Base-by-base conservation (phyloP, 257 asterid species). In the Linaria vulgaris region DNA sequence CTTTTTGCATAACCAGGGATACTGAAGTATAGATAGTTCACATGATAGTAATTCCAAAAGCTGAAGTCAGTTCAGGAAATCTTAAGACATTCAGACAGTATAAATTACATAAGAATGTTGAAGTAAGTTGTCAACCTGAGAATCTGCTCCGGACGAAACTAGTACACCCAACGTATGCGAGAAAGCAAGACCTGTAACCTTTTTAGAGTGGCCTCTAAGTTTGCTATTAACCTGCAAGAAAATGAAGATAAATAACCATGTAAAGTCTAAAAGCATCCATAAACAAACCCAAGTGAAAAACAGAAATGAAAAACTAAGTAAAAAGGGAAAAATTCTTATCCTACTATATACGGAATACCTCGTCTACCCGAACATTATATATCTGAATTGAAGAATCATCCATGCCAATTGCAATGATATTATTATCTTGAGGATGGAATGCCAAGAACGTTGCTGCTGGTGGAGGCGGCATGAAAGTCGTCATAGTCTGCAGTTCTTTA, bases 361-460 rank as follows among this genome's bases (percentile, higher is more conserved):
- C 89, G 19, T 82, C 89, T 24, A 85, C 80, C 44, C 92, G 78
- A 71, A 85, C 88, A 19, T 85, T 82, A 57, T 82, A 80, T 73
- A 82, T 85, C 67, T 85, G 94, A 54, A 85, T 82, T 11, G 89
- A 69, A 17, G 94, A 80, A 69, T 85, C 92, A 62, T 85, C 92
- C 92, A 82, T 85, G 53, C 92, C 92, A 55, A 85, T 80, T 9
- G 89, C 89, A 63, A 85, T 76, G 20, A 85, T 80, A 66, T 85
- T 85, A 57, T 85, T 82, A 66, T 85, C 92, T 59, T 85, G 88
- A 45, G 92, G 92, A 70, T 85, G 92, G 77, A 85, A 85, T 0
- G 92, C 92, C 63, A 85, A 74, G 56, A 77, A 82, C 14, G 92
- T 85, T 12, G 92, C 83, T n/a, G 92, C 92, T 1, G 92, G 92